Base-by-base conservation (phyloP, 1,284 basidiomycete species). In the Coniophora puteana region DNA sequence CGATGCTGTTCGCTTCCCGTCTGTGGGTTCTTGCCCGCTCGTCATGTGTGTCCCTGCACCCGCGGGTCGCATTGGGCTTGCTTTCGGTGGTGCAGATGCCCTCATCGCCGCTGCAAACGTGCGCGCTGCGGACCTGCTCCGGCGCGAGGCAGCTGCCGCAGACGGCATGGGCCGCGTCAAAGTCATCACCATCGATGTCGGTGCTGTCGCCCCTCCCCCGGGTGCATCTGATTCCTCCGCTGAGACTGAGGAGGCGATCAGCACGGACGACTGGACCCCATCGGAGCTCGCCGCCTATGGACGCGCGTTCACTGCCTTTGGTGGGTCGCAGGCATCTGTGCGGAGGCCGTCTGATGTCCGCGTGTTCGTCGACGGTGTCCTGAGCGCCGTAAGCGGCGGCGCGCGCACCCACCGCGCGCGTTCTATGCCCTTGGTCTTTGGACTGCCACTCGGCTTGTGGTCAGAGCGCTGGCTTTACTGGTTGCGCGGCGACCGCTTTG, bases 81-180 rank as follows among this genome's bases (percentile, higher is more conserved):
- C 86, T 2, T 89, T 72, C 73, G 20, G 75, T 76, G 38, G 79
- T 76, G 55, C 58, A 30, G 54, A 38, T 18, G 77, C 82, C 5
- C 88, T 89, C 80, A 80, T 76, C 45, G 80, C 83, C 16, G 79
- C 80, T 8, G 76, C 78, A 35, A 88, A 81, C 8, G 65, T 83
- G 16, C 78, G 81, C 38, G 85, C 69, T 0, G 67, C 78, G 11
- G 83, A 89, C 48, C 74, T 89, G 14, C 71, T 89, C 28, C 72
- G 86, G 12, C 67, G 86, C 18, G 86, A 89, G 62, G 72, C 89
- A 36, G 66, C 76, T 27, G 72, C 77, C 4, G 69, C 78, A 0
- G 49, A 66, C 66, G 47, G 55, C 36, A 66, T 59, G 76, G 78
- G 17, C 38, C 62, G 75, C 7, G 73, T 82, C n/a, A 84, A 87